Evolutionary conservation across 306 rosid genomes (phyloP).

Genomic region (Cyclanthera cordifolia): DNA sequence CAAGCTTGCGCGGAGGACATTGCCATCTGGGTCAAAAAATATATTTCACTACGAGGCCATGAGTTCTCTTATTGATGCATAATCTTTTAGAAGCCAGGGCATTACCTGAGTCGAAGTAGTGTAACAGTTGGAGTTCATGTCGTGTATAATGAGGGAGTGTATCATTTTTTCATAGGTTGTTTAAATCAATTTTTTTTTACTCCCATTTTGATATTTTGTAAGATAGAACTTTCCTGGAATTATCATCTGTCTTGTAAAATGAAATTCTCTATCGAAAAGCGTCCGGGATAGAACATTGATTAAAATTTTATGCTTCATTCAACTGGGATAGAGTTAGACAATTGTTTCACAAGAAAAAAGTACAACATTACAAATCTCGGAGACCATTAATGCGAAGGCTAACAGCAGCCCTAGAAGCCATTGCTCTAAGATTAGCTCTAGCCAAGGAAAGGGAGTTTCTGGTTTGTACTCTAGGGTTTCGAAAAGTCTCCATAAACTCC

Average conservation of each 20-base stretch:
- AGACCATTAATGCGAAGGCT: slow-evolving; percentile 28
- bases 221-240: slow-evolving; percentile 32
- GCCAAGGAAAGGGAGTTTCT: slow-evolving; percentile 26
- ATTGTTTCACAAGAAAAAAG: neutral
- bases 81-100: slow-evolving; percentile 10
- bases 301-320: too few relatives aligned
- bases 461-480: slow-evolving; percentile 30
- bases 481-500: slow-evolving; percentile 57
- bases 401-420: slow-evolving; percentile 58
- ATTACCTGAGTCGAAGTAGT: slow-evolving; percentile 14
- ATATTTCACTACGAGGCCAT: slow-evolving; percentile 81
- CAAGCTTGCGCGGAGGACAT: slow-evolving; percentile 88
- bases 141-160: neutral
- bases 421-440: slow-evolving; percentile 51
- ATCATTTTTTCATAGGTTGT: slow-evolving; percentile 10
- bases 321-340: neutral
- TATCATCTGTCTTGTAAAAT: slow-evolving; percentile 13
- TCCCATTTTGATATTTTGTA: slow-evolving; percentile 33
- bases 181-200: neutral
- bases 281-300: neutral
- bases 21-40: slow-evolving; percentile 93
- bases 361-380: slow-evolving; percentile 10
- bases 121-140: slow-evolving; percentile 1
- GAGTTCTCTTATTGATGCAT: slow-evolving; percentile 75
- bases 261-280: slow-evolving; percentile 3